Conservation (phyloP, 352 stramenopile species). For the Pythium insidiosum region DNA sequence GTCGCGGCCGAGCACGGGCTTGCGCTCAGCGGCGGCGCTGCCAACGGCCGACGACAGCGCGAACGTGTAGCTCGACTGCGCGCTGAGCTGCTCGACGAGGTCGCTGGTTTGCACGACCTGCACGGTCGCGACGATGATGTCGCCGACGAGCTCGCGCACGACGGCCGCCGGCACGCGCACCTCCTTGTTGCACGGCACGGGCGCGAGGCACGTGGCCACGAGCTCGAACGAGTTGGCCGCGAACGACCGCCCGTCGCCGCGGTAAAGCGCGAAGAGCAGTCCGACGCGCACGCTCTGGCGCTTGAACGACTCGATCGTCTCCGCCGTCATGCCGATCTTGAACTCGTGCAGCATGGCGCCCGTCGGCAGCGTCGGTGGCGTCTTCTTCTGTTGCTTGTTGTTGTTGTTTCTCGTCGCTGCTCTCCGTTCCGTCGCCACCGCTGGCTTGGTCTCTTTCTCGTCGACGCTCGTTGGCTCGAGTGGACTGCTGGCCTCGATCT, state of each 20-base stretch:
- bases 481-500: conserved; percentile 4
- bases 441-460: no score
- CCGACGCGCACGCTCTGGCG: conserved; percentile 41
- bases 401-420: background rate
- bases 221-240: conserved; percentile 53
- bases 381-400: conserved; percentile 3
- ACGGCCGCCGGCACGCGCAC: conserved; percentile 35
- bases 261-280: conserved; percentile 47
- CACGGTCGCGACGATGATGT: conserved; percentile 43
- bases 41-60: conserved; percentile 10
- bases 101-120: conserved; percentile 62
- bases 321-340: conserved; percentile 60
- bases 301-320: conserved; percentile 57
- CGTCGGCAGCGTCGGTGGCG: background rate
- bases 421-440: no score
- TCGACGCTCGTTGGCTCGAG: background rate
- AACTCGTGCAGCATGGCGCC: conserved; percentile 37
- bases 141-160: conserved; percentile 30
- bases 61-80: conserved; percentile 32
- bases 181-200: conserved; percentile 60
- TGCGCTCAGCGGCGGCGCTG: conserved; percentile 1
- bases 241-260: conserved; percentile 30
- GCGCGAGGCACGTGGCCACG: conserved; percentile 49
- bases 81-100: conserved; percentile 24
- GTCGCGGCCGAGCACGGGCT: conserved; percentile 30